Evolutionary conservation across 805 yeast species (phyloP).

Genomic region (Brettanomyces nanus): DNA sequence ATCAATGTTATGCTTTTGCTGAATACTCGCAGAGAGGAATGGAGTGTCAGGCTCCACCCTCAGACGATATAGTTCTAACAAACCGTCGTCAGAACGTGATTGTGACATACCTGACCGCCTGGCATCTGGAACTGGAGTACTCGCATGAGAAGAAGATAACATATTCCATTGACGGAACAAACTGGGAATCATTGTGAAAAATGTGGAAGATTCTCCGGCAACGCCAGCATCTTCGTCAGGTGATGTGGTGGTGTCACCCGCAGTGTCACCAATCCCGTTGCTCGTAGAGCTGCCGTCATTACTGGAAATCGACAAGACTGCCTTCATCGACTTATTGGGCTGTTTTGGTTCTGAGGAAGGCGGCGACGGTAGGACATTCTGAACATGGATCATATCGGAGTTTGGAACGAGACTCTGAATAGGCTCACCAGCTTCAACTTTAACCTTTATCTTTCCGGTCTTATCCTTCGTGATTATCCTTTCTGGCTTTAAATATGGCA

Average conservation of each 20-base stretch:
- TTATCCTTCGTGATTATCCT: neutral
- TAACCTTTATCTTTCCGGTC: no score
- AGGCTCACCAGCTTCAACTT: no score
- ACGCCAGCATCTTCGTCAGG: neutral
- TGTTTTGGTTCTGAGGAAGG: no score
- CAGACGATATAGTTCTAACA: neutral
- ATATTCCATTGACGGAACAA: constrained; percentile 1
- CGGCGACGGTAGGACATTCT: no score
- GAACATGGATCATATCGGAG: no score
- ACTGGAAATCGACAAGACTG: no score
- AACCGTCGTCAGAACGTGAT: neutral
- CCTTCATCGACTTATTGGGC: no score
- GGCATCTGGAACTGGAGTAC: neutral
- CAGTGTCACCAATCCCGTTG: no score
- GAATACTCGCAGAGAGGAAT: neutral
- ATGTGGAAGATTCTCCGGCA: neutral
- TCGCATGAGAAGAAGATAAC: neutral
- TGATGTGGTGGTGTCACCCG: neutral
- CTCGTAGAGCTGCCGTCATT: no score
- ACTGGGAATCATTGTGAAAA: neutral
- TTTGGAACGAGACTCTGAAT: no score
- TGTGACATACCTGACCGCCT: neutral
- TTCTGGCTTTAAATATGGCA: neutral
- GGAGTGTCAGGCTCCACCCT: constrained; percentile 1
- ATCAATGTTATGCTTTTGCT: neutral